Conservation (phyloP, 192 early-diverging fungal genomes). For the Coemansia sp. region DNA sequence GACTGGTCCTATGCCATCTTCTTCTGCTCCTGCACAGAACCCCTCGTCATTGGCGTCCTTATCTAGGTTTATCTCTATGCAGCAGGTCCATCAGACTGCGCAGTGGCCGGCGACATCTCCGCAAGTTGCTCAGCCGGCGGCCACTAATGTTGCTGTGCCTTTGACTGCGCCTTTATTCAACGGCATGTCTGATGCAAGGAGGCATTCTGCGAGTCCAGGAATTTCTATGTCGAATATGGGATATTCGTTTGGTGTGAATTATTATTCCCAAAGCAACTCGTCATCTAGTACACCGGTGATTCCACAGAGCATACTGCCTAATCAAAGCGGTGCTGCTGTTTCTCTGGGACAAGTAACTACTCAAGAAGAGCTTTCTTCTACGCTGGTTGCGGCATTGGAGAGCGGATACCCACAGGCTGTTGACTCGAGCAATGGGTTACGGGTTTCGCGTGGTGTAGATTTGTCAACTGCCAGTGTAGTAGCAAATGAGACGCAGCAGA, state of each 20-base stretch:
- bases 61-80: background rate
- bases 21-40: background rate
- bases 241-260: background rate
- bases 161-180: background rate
- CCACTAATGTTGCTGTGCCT: background rate
- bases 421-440: background rate
- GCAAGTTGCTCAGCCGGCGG: background rate
- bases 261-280: background rate
- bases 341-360: background rate
- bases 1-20: background rate
- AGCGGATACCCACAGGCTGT: background rate
- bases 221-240: background rate
- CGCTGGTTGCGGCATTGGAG: background rate
- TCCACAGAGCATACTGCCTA: background rate
- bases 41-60: background rate
- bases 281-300: background rate
- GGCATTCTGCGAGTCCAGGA: background rate
- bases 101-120: background rate
- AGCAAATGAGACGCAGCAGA: background rate
- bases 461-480: background rate
- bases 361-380: background rate
- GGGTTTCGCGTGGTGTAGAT: background rate
- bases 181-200: background rate
- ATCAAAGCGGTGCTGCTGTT: background rate
- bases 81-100: background rate